phyloP scores from a whole-genome alignment of 495 filamentous ascomycete species.

The Penicillium flavigenum region DNA sequence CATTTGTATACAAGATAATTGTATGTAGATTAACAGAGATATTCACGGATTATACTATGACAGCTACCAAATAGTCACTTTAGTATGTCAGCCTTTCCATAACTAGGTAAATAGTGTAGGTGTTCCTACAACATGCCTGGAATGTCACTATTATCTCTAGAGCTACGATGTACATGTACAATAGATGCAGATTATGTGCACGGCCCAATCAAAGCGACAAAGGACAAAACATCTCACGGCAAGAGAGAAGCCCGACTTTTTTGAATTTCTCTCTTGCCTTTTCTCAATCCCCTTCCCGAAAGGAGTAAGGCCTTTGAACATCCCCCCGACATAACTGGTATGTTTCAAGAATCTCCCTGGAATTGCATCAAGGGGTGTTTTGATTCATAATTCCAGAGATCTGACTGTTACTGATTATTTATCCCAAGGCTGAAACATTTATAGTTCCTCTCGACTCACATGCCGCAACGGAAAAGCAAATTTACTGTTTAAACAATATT shows the following conservation, averaged over 20 bases:
- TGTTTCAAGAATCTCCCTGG: slow-evolving; percentile 11
- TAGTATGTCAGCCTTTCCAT: neutral
- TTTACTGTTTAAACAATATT: neutral
- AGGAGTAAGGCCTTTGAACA: neutral
- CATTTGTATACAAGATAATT: neutral
- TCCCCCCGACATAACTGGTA: slow-evolving; percentile 11
- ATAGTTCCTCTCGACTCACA: neutral
- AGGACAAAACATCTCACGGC: neutral
- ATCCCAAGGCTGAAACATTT: slow-evolving; percentile 2
- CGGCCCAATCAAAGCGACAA: slow-evolving; percentile 14
- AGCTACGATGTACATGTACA: neutral
- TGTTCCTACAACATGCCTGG: neutral
- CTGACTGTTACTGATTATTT: slow-evolving; percentile 10
- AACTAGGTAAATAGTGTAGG: neutral
- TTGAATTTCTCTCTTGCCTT: neutral
- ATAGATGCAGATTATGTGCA: slow-evolving; percentile 9
- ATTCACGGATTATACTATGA: neutral
- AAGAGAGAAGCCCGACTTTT: slow-evolving; percentile 3
- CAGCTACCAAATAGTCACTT: neutral
- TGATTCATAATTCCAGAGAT: neutral
- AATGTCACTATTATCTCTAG: neutral
- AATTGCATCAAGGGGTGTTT: slow-evolving; percentile 16
- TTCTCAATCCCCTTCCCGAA: neutral
- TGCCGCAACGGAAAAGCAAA: neutral
- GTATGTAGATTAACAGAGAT: neutral